phyloP scores from a whole-genome alignment of 495 filamentous ascomycete species.

The Penicillium silybi region DNA sequence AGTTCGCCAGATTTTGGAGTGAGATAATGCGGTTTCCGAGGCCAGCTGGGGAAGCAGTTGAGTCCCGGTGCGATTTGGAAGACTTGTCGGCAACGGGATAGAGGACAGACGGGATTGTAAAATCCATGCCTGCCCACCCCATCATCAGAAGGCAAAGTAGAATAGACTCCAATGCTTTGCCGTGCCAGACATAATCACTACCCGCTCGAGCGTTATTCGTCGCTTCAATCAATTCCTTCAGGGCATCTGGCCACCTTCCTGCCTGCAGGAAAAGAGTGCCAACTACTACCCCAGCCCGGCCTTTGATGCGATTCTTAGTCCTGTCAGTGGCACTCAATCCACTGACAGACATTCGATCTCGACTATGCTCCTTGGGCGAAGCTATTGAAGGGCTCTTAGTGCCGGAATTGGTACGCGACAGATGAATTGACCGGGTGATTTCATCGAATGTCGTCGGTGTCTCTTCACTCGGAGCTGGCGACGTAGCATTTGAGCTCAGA shows the following conservation, averaged over 20 bases:
- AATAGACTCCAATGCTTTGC: conserved; percentile 86
- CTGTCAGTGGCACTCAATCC: conserved; percentile 80
- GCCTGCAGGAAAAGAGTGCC: conserved; percentile 84
- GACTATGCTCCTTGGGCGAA: conserved; percentile 52
- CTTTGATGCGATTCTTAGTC: conserved; percentile 77
- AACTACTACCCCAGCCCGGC: conserved; percentile 73
- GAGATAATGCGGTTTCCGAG: conserved; percentile 51
- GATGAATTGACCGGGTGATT: conserved; percentile 51
- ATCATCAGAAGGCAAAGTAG: conserved; percentile 78
- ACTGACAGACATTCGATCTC: conserved; percentile 77
- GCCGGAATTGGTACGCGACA: conserved; percentile 35
- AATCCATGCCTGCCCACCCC: conserved; percentile 81
- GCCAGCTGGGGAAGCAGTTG: conserved; percentile 30
- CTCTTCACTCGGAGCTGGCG: conserved; percentile 46
- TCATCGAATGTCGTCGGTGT: conserved; percentile 73
- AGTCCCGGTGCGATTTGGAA: conserved; percentile 46
- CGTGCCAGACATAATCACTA: conserved; percentile 95
- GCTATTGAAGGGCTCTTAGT: conserved; percentile 32
- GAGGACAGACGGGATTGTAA: conserved; percentile 67
- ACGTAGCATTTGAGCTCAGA: conserved; percentile 40
- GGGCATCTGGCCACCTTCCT: conserved; percentile 83
- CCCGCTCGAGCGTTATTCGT: conserved; percentile 70
- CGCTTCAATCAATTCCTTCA: conserved; percentile 80
- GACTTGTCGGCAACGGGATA: conserved; percentile 56
- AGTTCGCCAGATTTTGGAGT: conserved; percentile 56